Base-by-base conservation (phyloP, 805 yeast genomes). In the Sugiyamaella marilandica region DNA sequence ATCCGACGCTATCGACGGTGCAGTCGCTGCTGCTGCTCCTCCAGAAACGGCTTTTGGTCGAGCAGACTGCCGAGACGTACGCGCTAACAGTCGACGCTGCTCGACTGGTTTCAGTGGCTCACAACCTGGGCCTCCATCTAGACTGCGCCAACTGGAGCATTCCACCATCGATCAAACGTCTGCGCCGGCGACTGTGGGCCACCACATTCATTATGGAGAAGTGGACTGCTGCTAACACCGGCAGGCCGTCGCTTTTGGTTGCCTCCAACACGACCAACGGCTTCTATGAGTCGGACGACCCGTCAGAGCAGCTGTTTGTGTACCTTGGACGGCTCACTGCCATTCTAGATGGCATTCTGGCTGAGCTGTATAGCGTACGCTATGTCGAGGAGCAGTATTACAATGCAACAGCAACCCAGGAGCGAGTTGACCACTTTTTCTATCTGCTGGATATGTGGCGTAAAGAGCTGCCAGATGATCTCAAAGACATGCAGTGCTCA, bases 131-230 rank as follows among this genome's bases (percentile, higher is more conserved):
- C 0, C 58, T 69, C 29, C 71, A 68, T 54, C 36, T 68, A 8
- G 72, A 71, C 51, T 68, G 71, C 53, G 35, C 63, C 5, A 34
- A 53, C 24, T 71, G 75, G 74, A 57, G 59, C 13, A 66, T 71
- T 32, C 61, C 69, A 2, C 59, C 56, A 10, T 59, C 62, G 36
- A 67, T 62, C 33, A 70, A 67, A 47, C 49, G 59, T 26, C 55
- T 70, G 2, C 56, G 75, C 13, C 55, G 59, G 7, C 53, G 70
- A 14, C 56, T 70, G 14, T 68, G 73, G 71, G 67, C 71, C 37
- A 60, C 65, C 0, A 61, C 64, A n/a, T 70, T 58, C 44, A 63
- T 63, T 13, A 61, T 62, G 45, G 75, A 71, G 50, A 68, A 67
- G 50, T 71, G 74, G 74, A 54, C 61, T 2, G 60, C 71, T 1